Evolutionary conservation across 2,329 filamentous ascomycete genomes (phyloP).

Genomic region (Amphichorda felina): DNA sequence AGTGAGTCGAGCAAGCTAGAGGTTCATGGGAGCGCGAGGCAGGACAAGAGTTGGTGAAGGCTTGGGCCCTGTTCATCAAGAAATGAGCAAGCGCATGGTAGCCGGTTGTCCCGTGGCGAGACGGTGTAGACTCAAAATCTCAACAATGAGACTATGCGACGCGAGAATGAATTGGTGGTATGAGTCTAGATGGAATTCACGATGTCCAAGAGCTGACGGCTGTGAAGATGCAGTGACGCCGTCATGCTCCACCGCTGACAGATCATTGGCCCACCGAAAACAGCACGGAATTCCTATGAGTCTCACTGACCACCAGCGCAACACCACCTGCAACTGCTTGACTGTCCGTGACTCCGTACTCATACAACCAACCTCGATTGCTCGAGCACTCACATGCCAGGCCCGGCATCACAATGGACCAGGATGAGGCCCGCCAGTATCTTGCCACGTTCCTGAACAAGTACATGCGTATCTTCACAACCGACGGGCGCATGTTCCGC

Average conservation of each 20-base stretch:
- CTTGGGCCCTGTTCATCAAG: background rate
- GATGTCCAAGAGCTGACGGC: background rate
- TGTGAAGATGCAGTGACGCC: background rate
- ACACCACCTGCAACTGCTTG: too few relatives aligned
- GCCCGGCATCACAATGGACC: constrained; percentile 24
- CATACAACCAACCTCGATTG: too few relatives aligned
- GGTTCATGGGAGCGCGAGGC: too few relatives aligned
- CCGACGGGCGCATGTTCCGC: constrained; percentile 78
- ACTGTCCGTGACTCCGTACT: too few relatives aligned
- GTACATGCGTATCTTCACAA: constrained; percentile 66
- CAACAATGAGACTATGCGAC: background rate
- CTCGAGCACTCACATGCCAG: too few relatives aligned
- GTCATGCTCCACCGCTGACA: background rate
- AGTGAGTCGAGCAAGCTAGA: too few relatives aligned
- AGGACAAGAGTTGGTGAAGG: constrained; percentile 1
- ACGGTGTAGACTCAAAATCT: background rate
- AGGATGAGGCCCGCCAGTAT: constrained; percentile 40
- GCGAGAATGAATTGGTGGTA: too few relatives aligned
- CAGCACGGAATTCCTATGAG: too few relatives aligned
- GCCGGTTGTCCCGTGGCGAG: background rate
- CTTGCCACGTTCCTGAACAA: constrained; percentile 62
- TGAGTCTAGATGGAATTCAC: background rate
- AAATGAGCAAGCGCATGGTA: background rate
- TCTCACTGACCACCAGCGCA: too few relatives aligned
- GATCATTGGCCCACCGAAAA: too few relatives aligned